Evolutionary conservation across 2,329 filamentous ascomycete species (phyloP).

Genomic region (Huntiella moniliformis): DNA sequence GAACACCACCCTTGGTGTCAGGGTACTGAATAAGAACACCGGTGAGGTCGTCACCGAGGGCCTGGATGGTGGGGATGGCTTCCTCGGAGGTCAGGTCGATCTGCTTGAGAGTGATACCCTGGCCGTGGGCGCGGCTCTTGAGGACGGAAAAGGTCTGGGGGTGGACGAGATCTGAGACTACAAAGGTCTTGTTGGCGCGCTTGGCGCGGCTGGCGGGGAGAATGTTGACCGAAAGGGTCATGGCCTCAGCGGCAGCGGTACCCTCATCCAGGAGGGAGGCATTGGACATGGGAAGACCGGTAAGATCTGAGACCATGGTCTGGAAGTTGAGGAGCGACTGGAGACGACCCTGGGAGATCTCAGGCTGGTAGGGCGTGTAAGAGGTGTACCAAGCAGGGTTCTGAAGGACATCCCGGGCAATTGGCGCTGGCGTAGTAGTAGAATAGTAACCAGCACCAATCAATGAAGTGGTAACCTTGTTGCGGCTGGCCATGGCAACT

Average conservation of each 20-base stretch:
- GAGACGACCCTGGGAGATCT: slow-evolving; percentile 87
- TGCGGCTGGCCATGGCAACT: slow-evolving; percentile 19
- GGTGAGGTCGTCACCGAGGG: slow-evolving; percentile 62
- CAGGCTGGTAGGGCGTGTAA: slow-evolving; percentile 92
- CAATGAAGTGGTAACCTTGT: slow-evolving; percentile 39
- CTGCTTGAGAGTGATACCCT: slow-evolving; percentile 61
- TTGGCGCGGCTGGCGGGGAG: slow-evolving; percentile 43
- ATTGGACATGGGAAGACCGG: slow-evolving; percentile 72
- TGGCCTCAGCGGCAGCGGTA: slow-evolving; percentile 83
- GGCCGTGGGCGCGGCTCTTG: slow-evolving; percentile 72
- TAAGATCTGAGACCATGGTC: slow-evolving; percentile 77
- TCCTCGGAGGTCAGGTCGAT: slow-evolving; percentile 51
- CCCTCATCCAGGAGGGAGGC: slow-evolving; percentile 80
- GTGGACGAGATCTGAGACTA: slow-evolving; percentile 68
- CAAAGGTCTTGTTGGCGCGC: slow-evolving; percentile 56
- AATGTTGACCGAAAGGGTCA: slow-evolving; percentile 70
- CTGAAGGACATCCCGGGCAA: slow-evolving; percentile 82
- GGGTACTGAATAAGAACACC: slow-evolving; percentile 93
- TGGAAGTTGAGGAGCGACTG: slow-evolving; percentile 93
- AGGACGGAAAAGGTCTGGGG: slow-evolving; percentile 75
- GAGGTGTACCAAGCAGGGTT: slow-evolving; percentile 95
- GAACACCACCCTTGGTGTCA: slow-evolving; percentile 65
- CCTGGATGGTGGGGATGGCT: slow-evolving; percentile 43
- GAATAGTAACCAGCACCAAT: slow-evolving; percentile 81
- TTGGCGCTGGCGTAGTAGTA: slow-evolving; percentile 72